Percentiles rank a stretch among this genome's conserved stretches.
Evolutionary conservation across 345 rosid genomes (phyloP).

Genomic region (Lepidium didymum): DNA sequence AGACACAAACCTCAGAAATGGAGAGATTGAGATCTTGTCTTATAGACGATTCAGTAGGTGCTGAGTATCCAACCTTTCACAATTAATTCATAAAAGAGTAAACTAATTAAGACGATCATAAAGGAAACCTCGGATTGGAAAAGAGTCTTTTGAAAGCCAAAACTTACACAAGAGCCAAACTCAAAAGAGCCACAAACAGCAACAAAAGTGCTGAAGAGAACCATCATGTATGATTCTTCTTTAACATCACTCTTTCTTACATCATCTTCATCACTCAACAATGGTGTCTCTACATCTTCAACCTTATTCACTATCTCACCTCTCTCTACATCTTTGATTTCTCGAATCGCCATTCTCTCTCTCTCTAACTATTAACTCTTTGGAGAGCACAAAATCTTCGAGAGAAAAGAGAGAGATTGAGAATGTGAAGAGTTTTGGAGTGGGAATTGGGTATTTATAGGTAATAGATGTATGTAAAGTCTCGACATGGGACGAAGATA

Average conservation of each 20-base stretch:
- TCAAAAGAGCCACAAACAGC: constrained; percentile 88
- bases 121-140: neutral
- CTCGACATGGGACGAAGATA: constrained; percentile 20
- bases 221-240: constrained; percentile 52
- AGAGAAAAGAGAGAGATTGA: neutral
- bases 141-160: neutral
- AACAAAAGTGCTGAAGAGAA: constrained; percentile 65
- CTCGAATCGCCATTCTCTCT: constrained; percentile 37
- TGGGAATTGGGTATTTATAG: constrained; percentile 19
- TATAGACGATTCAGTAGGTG: constrained; percentile 82
- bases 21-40: constrained; percentile 75
- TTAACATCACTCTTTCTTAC: constrained; percentile 16
- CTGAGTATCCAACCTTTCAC: constrained; percentile 92
- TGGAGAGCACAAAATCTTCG: neutral
- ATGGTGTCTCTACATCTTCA: constrained; percentile 43
- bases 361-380: neutral
- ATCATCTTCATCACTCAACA: constrained; percentile 19
- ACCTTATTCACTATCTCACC: constrained; percentile 33
- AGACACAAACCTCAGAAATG: constrained; percentile 50
- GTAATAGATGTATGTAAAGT: neutral
- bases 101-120: neutral
- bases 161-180: constrained; percentile 90
- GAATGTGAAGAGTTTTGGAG: constrained; percentile 8
- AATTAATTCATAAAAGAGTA: constrained; percentile 9
- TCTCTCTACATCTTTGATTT: constrained; percentile 40